Evolutionary conservation across 371 early-diverging fungal species (phyloP).

Genomic region (Mortierella sp.): DNA sequence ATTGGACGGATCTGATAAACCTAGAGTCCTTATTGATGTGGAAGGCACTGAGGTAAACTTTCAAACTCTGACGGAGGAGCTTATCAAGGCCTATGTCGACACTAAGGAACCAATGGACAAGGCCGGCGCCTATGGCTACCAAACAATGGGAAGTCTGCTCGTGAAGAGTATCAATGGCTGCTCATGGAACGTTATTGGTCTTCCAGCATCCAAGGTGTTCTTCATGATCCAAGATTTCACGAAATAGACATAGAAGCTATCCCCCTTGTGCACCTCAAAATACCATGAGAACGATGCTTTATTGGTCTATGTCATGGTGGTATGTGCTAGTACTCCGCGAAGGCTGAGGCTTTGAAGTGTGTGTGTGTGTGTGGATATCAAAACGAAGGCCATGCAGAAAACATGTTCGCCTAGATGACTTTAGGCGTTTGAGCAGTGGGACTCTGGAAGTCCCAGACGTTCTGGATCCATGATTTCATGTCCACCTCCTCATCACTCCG

Average conservation of each 20-base stretch:
- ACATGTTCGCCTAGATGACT: slow-evolving; percentile 11
- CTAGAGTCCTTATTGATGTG: slow-evolving; percentile 48
- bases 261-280: neutral
- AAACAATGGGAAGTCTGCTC: slow-evolving; percentile 78
- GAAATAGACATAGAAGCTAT: slow-evolving; percentile 11
- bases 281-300: neutral
- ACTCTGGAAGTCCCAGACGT: slow-evolving; percentile 41
- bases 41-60: slow-evolving; percentile 61
- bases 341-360: neutral
- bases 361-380: no score
- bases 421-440: slow-evolving; percentile 42
- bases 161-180: slow-evolving; percentile 82
- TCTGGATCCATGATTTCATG: slow-evolving; percentile 49
- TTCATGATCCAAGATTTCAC: slow-evolving; percentile 44
- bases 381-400: neutral
- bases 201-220: slow-evolving; percentile 45
- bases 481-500: slow-evolving; percentile 41
- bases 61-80: slow-evolving; percentile 54
- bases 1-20: slow-evolving; percentile 19
- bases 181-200: slow-evolving; percentile 75
- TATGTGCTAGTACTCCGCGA: no score
- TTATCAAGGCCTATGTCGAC: slow-evolving; percentile 73
- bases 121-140: slow-evolving; percentile 91
- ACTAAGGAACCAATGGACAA: slow-evolving; percentile 83
- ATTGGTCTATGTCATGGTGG: no score